Base-by-base conservation (phyloP, 176 grass and related monocot species). In the Oryza punctata region DNA sequence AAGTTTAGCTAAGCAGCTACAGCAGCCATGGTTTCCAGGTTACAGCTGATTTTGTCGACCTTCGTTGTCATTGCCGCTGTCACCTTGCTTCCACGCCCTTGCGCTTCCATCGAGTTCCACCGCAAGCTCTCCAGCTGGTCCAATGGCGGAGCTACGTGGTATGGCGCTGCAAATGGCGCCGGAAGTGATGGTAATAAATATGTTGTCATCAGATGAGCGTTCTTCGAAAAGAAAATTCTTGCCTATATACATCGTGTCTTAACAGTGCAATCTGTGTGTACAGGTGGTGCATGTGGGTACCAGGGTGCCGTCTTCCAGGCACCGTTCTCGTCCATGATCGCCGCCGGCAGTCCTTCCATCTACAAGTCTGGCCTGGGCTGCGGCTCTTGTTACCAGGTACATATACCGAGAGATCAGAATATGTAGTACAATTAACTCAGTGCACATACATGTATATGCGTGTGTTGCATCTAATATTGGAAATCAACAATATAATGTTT, bases 171-270 rank as follows among this genome's bases (percentile, higher is more conserved):
- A 8, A 74, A 52, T 15, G 89, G 94, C 10, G 94, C 89, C 4
- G 94, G 94, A 75, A 97, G 86, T 29, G 91, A 97, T 47, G 91
- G 94, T 97, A 93, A n/a, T 97, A 93, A n/a, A 25, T 15, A 72
- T n/a, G 12, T 29, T 5, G 25, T 28, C 21, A 65, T 23, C 10
- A 76, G 78, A 12, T 38, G 23, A 54, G 50, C 18, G 30, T 25
- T 21, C 5, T 11, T 72, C 12, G 69, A 72, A 72, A 46, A 15
- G 40, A 24, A 5, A 10, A 6, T 66, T 12, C 40, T 32, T 50
- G 15, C 2, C 25, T 29, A 33, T 29, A 23, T 29, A 33, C 21
- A 23, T 66, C 29, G 27, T 38, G 41, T 28, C 33, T 63, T 70
- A 43, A 7, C 35, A 2, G 32, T 8, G 25, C 7, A 64, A 46